Percentiles rank a stretch among this genome's conserved stretches.
Conservation (phyloP, 2,329 filamentous ascomycete genomes). For the Curvularia verruculosa region DNA sequence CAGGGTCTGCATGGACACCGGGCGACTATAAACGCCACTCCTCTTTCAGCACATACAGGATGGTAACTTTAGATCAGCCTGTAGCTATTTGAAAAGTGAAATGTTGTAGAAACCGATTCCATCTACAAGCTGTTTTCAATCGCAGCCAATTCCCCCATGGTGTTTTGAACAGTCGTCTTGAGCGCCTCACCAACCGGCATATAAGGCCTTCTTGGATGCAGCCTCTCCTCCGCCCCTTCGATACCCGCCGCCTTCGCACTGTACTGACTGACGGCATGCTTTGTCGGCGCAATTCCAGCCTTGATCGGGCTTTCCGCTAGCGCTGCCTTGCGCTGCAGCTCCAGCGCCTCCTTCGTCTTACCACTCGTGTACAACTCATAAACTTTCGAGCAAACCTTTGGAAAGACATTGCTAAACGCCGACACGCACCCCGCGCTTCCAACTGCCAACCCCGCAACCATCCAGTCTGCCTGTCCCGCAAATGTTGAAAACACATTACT, state of each 20-base stretch:
- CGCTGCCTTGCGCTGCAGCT: conserved; percentile 66
- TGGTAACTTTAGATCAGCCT: not conserved
- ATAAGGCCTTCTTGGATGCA: conserved; percentile 39
- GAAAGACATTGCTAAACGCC: conserved; percentile 64
- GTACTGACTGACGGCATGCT: conserved; percentile 68
- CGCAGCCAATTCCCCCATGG: conserved; percentile 33
- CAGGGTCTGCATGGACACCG: conserved; percentile 3
- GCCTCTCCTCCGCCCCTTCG: conserved; percentile 36
- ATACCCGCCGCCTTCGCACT: conserved; percentile 65
- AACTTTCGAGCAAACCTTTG: conserved; percentile 62
- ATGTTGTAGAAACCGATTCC: not conserved
- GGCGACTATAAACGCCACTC: not conserved
- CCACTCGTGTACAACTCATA: conserved; percentile 67
- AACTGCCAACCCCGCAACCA: conserved; percentile 62
- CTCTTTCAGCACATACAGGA: not conserved
- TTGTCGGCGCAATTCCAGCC: conserved; percentile 69
- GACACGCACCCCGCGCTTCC: conserved; percentile 63
- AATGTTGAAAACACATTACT: conserved; percentile 68
- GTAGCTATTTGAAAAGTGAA: not conserved
- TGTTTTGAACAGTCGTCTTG: conserved; percentile 29
- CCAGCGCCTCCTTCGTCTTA: conserved; percentile 63
- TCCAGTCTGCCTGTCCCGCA: conserved; percentile 75
- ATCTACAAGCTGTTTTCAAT: conserved; percentile 32
- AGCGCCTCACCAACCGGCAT: conserved; percentile 34
- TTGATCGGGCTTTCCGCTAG: conserved; percentile 71